phyloP scores from a whole-genome alignment of 345 rosid genomes.

The Adansonia digitata region DNA sequence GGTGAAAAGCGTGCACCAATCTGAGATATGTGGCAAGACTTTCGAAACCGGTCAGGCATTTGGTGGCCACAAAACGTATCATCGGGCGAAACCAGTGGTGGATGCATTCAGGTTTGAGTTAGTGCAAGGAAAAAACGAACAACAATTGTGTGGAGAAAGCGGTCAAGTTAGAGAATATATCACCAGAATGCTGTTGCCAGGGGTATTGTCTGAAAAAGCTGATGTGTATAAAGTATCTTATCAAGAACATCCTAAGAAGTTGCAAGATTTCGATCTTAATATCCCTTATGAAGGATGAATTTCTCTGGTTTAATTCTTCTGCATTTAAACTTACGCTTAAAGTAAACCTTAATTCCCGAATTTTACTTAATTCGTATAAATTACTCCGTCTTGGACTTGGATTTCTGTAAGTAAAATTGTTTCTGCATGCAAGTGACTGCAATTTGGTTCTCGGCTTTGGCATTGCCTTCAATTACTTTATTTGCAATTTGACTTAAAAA shows the following conservation, averaged over 20 bases:
- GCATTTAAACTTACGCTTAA: too few relatives aligned
- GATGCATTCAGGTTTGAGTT: neutral
- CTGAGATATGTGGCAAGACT: neutral
- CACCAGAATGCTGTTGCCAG: neutral
- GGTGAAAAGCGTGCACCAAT: neutral
- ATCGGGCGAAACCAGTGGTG: neutral
- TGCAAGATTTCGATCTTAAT: neutral
- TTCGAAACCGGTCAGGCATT: constrained; percentile 3
- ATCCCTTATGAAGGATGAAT: neutral
- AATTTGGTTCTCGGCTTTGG: too few relatives aligned
- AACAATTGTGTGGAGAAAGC: neutral
- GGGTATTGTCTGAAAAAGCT: neutral
- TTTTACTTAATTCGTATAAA: too few relatives aligned
- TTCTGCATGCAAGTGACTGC: too few relatives aligned
- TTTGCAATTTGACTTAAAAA: too few relatives aligned
- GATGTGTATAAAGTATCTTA: neutral
- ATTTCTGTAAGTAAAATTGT: too few relatives aligned
- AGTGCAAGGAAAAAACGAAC: neutral
- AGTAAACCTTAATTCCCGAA: too few relatives aligned
- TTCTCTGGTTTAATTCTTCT: neutral
- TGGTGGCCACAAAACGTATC: neutral
- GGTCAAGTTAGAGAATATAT: neutral
- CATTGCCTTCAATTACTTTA: too few relatives aligned
- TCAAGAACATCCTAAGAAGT: neutral
- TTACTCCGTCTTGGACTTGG: too few relatives aligned